phyloP scores from a whole-genome alignment of 2,329 filamentous ascomycete species.

The Scortechinia acanthostroma region DNA sequence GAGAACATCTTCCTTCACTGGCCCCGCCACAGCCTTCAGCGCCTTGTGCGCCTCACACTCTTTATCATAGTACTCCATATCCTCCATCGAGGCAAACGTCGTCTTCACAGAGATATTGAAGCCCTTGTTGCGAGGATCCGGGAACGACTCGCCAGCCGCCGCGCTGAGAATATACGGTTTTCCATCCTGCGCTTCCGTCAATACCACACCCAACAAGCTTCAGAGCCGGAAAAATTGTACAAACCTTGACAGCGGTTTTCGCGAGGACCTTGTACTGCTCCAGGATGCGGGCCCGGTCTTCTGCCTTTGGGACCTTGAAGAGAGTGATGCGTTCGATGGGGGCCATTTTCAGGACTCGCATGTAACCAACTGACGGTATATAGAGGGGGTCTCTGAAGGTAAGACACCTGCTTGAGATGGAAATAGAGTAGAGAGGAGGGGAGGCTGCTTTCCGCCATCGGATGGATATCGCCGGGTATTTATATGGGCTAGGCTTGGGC shows the following conservation, averaged over 20 bases:
- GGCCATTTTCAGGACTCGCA: no score
- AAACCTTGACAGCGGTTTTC: conserved; percentile 31
- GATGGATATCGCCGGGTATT: no score
- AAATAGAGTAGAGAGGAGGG: no score
- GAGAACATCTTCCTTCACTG: background rate
- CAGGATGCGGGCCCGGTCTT: conserved; percentile 32
- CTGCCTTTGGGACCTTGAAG: conserved; percentile 40
- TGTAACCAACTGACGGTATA: no score
- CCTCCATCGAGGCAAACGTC: conserved; percentile 55
- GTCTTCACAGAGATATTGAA: conserved; percentile 59
- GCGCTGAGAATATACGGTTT: conserved; percentile 62
- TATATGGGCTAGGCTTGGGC: no score
- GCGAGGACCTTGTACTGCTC: conserved; percentile 32
- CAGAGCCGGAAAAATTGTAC: background rate
- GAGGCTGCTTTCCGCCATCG: no score
- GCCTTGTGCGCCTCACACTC: conserved; percentile 2
- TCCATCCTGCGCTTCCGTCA: conserved; percentile 43
- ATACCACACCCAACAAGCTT: no score
- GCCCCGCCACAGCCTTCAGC: background rate
- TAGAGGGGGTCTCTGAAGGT: no score
- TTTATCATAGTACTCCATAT: conserved; percentile 64
- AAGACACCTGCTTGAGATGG: no score
- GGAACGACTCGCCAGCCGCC: conserved; percentile 40
- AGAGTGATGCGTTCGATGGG: conserved; percentile 39
- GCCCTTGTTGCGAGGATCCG: conserved; percentile 54